Base-by-base conservation (phyloP, 306 rosid species). In the Prunus campanulata region DNA sequence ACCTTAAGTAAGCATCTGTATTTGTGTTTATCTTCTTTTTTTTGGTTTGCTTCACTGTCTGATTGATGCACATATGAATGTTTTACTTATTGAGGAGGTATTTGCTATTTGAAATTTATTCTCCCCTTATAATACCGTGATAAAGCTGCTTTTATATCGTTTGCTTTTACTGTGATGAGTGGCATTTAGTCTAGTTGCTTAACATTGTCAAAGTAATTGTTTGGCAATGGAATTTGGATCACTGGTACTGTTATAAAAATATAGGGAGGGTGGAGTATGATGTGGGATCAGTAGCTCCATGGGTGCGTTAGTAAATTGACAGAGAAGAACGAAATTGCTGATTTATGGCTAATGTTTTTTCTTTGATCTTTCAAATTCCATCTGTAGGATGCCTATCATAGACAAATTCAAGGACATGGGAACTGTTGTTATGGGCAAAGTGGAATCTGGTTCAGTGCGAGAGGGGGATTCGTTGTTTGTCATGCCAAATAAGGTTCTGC, bases 371-470 rank as follows among this genome's bases (percentile, higher is more conserved):
- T 60, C 50, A 79, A 59, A 74, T 82, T 48, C 78, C 74, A 68
- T 61, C 54, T 86, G 78, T 75, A 96, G 99, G 96, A 83, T 96
- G 97, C 98, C 98, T 50, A 73, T 96, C 64, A 84, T 92, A 52
- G 98, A 92, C 88, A 96, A 87, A 79, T 96, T 96, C 81, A 96
- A 89, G 82, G 99, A 93, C 84, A 91, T 91, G 99, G 99, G 98
- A 82, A 93, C 98, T 64, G 92, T 88, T 69, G 88, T 91, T 71
- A 92, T 96, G 99, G 99, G 99, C 13, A 96, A 96, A 86, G 93
- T 93, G 73, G 99, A 96, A 87, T 96, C 94, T 83, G 99, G 99
- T 56, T 80, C 83, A 5, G 79, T 91, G 65, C 77, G 84, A 7
- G 97, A 93, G 83, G 99, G 99, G 10, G 98, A 92, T 77, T 82